phyloP scores from a whole-genome alignment of 2,329 filamentous ascomycete species.

The Venturia carpophila region DNA sequence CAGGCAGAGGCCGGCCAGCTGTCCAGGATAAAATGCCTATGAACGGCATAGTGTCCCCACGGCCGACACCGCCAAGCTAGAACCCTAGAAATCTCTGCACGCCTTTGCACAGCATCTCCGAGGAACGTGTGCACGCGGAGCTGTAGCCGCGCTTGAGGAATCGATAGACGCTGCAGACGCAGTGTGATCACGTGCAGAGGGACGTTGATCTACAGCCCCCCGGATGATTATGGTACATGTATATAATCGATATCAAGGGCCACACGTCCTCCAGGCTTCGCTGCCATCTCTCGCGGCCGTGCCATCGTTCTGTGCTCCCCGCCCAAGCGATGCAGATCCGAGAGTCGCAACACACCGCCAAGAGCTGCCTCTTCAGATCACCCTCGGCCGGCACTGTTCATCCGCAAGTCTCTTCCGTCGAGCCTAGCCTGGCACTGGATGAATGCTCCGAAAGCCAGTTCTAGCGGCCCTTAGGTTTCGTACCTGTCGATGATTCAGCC shows the following conservation, averaged over 20 bases:
- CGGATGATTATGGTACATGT: too few species aligned
- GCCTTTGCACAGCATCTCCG: not conserved
- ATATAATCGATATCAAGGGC: too few species aligned
- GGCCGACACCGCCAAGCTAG: not conserved
- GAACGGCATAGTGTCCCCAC: not conserved
- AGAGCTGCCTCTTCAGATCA: not conserved
- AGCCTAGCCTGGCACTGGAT: not conserved
- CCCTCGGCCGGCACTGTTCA: not conserved
- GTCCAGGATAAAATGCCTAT: not conserved
- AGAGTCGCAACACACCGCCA: not conserved
- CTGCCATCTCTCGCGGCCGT: not conserved
- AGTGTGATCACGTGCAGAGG: not conserved
- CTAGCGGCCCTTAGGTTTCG: not conserved
- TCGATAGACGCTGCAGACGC: not conserved
- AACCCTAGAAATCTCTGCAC: slow-evolving; percentile 5
- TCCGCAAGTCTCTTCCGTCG: not conserved
- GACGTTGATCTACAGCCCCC: not conserved
- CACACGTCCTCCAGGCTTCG: not conserved
- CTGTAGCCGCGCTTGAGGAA: not conserved
- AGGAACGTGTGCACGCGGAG: not conserved
- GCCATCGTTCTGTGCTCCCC: not conserved
- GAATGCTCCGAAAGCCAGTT: not conserved
- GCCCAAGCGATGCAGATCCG: not conserved
- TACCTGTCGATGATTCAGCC: not conserved
- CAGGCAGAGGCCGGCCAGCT: slow-evolving; percentile 2